These are phyloP conservation scores for Kwoniella botswanensis DNA, from an alignment of 768 basidiomycete genomes.

Conservation along the genomic window DNA sequence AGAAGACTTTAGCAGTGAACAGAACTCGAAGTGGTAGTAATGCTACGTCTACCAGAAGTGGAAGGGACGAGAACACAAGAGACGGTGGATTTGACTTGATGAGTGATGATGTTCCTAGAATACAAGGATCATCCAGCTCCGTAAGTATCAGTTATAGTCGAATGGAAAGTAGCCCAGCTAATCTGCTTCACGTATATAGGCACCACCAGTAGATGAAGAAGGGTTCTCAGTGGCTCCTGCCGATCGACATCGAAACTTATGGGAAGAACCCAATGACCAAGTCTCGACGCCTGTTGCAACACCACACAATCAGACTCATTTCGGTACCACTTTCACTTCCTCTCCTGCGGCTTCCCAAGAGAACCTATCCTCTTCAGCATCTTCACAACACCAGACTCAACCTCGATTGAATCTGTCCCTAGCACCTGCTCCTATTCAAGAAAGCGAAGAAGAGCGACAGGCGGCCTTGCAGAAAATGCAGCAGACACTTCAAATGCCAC, in stretches of 20 bases:
- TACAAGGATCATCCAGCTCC: slow-evolving; percentile 16
- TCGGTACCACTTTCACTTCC: slow-evolving; percentile 34
- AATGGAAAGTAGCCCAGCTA: not conserved
- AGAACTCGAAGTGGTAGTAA: slow-evolving; percentile 41
- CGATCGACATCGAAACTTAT: slow-evolving; percentile 58
- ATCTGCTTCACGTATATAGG: not conserved
- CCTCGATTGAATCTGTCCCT: slow-evolving; percentile 52
- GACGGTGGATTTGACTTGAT: slow-evolving; percentile 35
- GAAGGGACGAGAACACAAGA: slow-evolving; percentile 9
- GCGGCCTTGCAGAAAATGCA: slow-evolving; percentile 57
- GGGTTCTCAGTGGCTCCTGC: slow-evolving; percentile 60
- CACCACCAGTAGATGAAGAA: slow-evolving; percentile 56
- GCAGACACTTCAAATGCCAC: slow-evolving; percentile 55
- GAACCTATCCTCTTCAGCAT: slow-evolving; percentile 29
- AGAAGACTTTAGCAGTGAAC: slow-evolving; percentile 32
- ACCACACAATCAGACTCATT: slow-evolving; percentile 21
- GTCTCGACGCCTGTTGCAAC: slow-evolving; percentile 27
- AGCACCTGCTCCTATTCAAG: slow-evolving; percentile 54
- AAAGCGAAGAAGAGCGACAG: slow-evolving; percentile 57
- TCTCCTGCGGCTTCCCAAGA: slow-evolving; percentile 39
- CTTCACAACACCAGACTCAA: slow-evolving; percentile 25
- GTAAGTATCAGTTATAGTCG: slow-evolving; percentile 13
- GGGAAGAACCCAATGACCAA: slow-evolving; percentile 52
- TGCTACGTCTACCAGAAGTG: slow-evolving; percentile 45
- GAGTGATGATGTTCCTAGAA: slow-evolving; percentile 38